These are phyloP conservation scores for Cavenderia fasciculata DNA, from an alignment of 78 protist genomes.

Conservation along the genomic window DNA sequence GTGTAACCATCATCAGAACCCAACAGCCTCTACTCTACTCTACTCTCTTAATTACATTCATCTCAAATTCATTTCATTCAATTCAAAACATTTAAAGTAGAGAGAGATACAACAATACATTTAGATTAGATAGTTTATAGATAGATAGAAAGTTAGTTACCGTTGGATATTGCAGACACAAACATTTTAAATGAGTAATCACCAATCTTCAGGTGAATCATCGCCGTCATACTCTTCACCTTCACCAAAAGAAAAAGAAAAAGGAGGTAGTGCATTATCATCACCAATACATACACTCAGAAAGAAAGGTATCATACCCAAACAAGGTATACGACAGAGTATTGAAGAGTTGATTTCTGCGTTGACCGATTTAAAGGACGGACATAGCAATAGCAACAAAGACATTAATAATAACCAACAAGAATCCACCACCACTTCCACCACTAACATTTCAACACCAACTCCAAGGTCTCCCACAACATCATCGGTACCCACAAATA, in stretches of 20 bases:
- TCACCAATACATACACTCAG: slow-evolving; percentile 47
- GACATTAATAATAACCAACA: neutral
- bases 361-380: neutral
- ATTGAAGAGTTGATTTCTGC: slow-evolving; percentile 42
- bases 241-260: neutral
- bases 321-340: slow-evolving; percentile 16
- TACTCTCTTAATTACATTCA: no score
- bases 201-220: neutral
- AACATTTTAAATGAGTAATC: no score
- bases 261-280: no score
- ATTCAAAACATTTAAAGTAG: no score
- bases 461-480: neutral
- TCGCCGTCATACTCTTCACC: neutral
- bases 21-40: no score
- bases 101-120: no score
- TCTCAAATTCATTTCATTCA: no score
- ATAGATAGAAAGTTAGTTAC: no score
- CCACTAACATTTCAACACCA: neutral
- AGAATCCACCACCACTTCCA: slow-evolving; percentile 7
- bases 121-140: no score
- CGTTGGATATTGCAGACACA: no score
- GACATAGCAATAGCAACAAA: neutral
- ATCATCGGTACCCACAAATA: neutral
- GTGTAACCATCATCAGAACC: no score
- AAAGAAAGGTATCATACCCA: slow-evolving; percentile 1